phyloP scores from a whole-genome alignment of 176 grass and related monocot species.

The Bonia amplexicaulis region DNA sequence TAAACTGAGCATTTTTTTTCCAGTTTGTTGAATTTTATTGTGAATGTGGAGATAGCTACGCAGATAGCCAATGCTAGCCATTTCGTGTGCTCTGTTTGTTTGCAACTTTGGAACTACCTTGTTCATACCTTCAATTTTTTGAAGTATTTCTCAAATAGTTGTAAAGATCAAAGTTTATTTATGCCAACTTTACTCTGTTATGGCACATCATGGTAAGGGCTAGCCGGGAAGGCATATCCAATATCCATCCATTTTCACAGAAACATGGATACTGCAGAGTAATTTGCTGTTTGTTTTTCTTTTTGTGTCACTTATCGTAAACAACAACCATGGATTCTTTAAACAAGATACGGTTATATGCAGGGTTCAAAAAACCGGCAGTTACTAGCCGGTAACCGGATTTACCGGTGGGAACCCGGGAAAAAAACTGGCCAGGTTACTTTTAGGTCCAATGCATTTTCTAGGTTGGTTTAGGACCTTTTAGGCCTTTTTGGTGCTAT shows the following conservation, averaged over 20 bases:
- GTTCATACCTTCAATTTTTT: neutral
- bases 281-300: too few species aligned
- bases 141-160: neutral
- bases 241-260: neutral
- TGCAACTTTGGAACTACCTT: neutral
- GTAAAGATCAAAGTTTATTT: neutral
- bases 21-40: neutral
- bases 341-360: neutral
- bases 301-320: neutral
- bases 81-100: neutral
- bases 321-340: neutral
- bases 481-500: too few species aligned
- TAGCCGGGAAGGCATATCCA: neutral
- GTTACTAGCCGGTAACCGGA: too few species aligned
- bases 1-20: neutral
- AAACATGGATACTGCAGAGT: neutral
- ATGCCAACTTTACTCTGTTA: neutral
- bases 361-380: too few species aligned
- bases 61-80: neutral
- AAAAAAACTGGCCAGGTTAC: too few species aligned
- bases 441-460: too few species aligned
- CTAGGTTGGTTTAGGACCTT: too few species aligned
- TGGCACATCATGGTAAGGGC: neutral
- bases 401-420: too few species aligned
- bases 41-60: neutral